Evolutionary conservation across 257 asterid species (phyloP).

Genomic region (Knoxia roxburghii): DNA sequence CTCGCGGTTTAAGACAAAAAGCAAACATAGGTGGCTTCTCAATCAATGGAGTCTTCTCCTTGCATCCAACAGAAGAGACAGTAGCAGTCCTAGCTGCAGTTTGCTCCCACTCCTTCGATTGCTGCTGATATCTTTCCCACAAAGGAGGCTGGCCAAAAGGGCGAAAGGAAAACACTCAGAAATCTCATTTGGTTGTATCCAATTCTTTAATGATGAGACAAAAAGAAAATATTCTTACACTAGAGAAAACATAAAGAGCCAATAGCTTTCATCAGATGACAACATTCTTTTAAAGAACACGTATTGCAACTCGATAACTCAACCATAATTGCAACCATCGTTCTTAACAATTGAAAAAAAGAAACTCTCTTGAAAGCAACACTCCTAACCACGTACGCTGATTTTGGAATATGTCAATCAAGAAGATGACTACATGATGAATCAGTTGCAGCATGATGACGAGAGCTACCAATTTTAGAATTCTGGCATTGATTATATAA

Average conservation of each 20-base stretch:
- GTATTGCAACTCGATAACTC: neutral
- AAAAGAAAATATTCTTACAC: neutral
- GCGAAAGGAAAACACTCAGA: neutral
- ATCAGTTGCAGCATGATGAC: neutral
- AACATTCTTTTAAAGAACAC: neutral
- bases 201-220: neutral
- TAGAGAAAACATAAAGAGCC: neutral
- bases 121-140: constrained; percentile 85
- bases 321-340: constrained; percentile 5
- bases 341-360: neutral
- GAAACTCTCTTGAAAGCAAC: neutral
- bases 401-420: neutral
- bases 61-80: constrained; percentile 42
- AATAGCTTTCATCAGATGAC: neutral
- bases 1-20: constrained; percentile 89
- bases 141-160: constrained; percentile 67
- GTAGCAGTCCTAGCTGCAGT: constrained; percentile 42
- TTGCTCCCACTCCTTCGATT: constrained; percentile 83
- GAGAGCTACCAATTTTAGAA: no score
- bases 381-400: neutral
- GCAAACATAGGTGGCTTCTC: constrained; percentile 95
- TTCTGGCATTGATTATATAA: no score
- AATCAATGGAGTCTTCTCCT: constrained; percentile 40
- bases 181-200: constrained; percentile 12
- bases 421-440: neutral